Evolutionary conservation across 257 asterid genomes (phyloP), one percentile per base, ranked within the genome.

Genomic region (Rhazya stricta): DNA sequence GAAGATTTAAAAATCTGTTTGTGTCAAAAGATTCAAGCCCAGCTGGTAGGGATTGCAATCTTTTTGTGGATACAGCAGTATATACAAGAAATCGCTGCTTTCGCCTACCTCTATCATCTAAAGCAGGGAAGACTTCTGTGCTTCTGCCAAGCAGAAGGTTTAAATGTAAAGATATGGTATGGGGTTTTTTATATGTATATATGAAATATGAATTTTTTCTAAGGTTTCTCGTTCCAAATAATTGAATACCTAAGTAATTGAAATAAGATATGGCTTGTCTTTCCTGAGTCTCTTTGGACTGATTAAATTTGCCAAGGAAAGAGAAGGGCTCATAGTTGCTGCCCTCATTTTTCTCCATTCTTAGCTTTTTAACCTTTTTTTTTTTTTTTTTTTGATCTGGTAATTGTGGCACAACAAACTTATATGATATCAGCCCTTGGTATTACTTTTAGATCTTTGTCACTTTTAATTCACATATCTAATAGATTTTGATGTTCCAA

Each of bases 81-180:
- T 94, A 94, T 84, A 48, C 97, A 68, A 88, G 99, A 86, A 94
- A 94, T 74, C 97, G 99, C 71, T 92, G 97, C 85, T 94, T 94
- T 83, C 96, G 99, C 80, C 85, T 94, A 72, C 90, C 88, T 70
- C 85, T 94, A 68, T 94, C 99, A 66, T 94, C 99, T 46, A 94
- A 94, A 88, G 97, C 99, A 39, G 94, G 97, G 84, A 94, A 92
- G 83, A 86, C 65, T 65, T 90, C 95, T 34, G 69, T 89, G 81
- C 99, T 94, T 81, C 67, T 87, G 53, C 97, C 99, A 30, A 94
- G 89, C 87, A 94, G 97, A 57, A 97, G 99, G 74, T 94, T 92
- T 80, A 91, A 81, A 85, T 88, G 97, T 76, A 88, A 86, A 88
- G 89, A 80, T 81, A 87, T 90, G 97, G 99, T 94, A 84, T 75